Evolutionary conservation across 805 yeast genomes (phyloP).

Genomic region (Kazachstania martiniae): DNA sequence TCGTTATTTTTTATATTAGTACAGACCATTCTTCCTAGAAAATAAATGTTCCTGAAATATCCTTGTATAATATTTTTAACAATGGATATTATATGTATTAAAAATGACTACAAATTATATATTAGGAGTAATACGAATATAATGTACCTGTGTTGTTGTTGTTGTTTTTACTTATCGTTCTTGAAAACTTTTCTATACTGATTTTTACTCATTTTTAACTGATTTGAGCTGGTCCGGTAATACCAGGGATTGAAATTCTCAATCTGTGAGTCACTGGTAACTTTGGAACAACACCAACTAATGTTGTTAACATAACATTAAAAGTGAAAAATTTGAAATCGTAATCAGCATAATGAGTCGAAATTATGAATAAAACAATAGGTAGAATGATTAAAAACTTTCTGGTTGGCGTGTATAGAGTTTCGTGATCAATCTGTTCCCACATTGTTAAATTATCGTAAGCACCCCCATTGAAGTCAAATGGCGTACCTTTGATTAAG

Average conservation of each 20-base stretch:
- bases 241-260: conserved; percentile 49
- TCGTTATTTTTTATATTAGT: conserved; percentile 8
- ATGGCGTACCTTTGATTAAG: conserved; percentile 92
- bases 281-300: conserved; percentile 85
- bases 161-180: too few species aligned
- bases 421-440: conserved; percentile 95
- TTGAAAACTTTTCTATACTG: too few species aligned
- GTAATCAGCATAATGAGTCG: conserved; percentile 85
- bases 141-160: too few species aligned
- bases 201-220: too few species aligned
- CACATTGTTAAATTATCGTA: conserved; percentile 95
- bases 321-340: conserved; percentile 68
- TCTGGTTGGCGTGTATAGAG: conserved; percentile 93
- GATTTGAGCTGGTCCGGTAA: conserved; percentile 32
- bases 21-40: too few species aligned
- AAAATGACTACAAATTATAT: background rate
- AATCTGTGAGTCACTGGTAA: conserved; percentile 73
- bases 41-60: too few species aligned
- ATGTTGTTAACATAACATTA: conserved; percentile 63
- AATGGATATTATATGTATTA: background rate
- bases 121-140: too few species aligned
- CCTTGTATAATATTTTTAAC: too few species aligned
- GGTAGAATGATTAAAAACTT: conserved; percentile 92
- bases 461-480: conserved; percentile 93
- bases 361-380: conserved; percentile 67